A percentile compares a stretch with the other conserved stretches of the same genome.
Conservation (phyloP, 352 stramenopile genomes). For the Globisporangium polare region DNA sequence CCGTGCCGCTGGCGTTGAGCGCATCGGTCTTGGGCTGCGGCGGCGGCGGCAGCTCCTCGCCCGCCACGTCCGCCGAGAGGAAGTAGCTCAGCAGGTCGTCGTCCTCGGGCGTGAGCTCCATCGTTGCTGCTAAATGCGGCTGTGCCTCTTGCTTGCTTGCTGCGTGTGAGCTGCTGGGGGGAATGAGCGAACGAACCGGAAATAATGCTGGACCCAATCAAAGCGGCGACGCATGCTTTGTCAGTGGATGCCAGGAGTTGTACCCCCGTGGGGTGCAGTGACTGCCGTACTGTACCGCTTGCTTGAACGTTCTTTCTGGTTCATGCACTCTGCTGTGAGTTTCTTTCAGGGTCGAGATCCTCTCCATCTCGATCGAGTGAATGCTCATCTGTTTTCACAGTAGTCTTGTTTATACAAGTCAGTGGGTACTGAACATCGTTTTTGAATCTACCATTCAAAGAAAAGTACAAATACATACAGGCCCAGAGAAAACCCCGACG, state of each 20-base stretch:
- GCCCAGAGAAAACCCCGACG: not conserved
- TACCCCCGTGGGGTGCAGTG: too few relatives aligned
- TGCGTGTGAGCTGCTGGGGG: not conserved
- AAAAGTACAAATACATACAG: not conserved
- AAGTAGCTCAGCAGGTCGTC: slow-evolving; percentile 88
- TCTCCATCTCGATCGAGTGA: not conserved
- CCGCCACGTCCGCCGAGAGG: slow-evolving; percentile 65
- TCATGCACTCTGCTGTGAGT: not conserved
- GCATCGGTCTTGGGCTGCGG: slow-evolving; percentile 25
- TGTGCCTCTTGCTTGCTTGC: not conserved
- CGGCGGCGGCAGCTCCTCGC: slow-evolving; percentile 42
- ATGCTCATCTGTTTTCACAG: not conserved
- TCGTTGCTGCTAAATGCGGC: slow-evolving; percentile 17
- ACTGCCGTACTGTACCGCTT: too few relatives aligned
- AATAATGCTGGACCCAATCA: slow-evolving; percentile 23
- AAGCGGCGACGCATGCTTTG: slow-evolving; percentile 18
- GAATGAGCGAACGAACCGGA: not conserved
- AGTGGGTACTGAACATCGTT: not conserved
- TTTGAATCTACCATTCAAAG: not conserved
- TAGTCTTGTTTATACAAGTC: too few relatives aligned
- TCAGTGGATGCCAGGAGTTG: slow-evolving; percentile 7
- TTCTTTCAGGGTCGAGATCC: not conserved
- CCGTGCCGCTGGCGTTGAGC: slow-evolving; percentile 6
- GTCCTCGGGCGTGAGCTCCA: slow-evolving; percentile 83
- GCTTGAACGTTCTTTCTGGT: not conserved